phyloP scores from a whole-genome alignment of 805 yeast species.

The Teunomyces pallodes region DNA sequence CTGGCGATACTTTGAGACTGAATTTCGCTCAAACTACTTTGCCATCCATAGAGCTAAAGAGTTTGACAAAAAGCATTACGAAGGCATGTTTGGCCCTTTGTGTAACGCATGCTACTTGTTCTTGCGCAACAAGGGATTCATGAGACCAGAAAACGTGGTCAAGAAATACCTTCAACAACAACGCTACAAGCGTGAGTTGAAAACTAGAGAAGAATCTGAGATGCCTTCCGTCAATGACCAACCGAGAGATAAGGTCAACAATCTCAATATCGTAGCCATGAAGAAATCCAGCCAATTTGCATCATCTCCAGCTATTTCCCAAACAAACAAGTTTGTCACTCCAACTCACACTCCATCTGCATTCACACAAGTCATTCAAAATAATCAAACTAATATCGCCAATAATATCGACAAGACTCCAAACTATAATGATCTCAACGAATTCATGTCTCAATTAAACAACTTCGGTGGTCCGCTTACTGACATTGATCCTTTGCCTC shows the following conservation, averaged over 20 bases:
- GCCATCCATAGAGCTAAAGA: constrained; percentile 35
- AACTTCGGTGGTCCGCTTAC: constrained; percentile 45
- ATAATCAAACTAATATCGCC: constrained; percentile 10
- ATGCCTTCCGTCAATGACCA: constrained; percentile 5
- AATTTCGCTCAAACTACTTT: constrained; percentile 35
- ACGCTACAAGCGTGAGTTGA: constrained; percentile 36
- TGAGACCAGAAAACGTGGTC: constrained; percentile 50
- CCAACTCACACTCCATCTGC: constrained; percentile 41
- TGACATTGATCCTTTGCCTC: constrained; percentile 44
- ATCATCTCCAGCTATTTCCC: constrained; percentile 27
- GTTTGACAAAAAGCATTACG: constrained; percentile 40
- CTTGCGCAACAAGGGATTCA: constrained; percentile 66
- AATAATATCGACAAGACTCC: constrained; percentile 15
- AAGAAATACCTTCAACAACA: constrained; percentile 46
- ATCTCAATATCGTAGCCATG: constrained; percentile 15
- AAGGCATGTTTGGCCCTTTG: constrained; percentile 47
- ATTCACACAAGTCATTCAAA: constrained; percentile 37
- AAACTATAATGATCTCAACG: constrained; percentile 36
- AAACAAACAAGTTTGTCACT: constrained; percentile 31
- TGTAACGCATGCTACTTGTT: constrained; percentile 47
- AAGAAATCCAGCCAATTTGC: constrained; percentile 17
- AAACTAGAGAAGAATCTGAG: constrained; percentile 24
- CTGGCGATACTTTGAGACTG: constrained; percentile 45
- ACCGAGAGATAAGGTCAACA: constrained; percentile 9
- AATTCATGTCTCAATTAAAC: constrained; percentile 39